Conservation (phyloP, 1,284 basidiomycete species). For the Erythrobasidium hasegawianum region DNA sequence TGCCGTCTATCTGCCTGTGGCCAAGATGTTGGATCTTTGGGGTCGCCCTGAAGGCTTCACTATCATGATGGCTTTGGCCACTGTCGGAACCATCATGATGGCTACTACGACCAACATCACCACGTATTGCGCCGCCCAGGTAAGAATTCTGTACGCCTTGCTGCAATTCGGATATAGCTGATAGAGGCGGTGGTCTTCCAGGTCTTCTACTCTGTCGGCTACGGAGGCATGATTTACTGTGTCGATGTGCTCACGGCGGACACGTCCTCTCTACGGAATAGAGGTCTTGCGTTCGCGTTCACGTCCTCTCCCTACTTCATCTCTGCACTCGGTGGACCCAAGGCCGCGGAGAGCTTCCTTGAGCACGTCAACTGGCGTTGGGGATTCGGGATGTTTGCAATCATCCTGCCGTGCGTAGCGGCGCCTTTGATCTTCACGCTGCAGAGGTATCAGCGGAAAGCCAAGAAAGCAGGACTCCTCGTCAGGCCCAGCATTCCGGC, state of each 20-base stretch:
- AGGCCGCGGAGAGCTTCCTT: constrained; percentile 15
- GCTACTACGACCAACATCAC: constrained; percentile 45
- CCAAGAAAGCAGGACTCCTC: not conserved
- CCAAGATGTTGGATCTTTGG: constrained; percentile 47
- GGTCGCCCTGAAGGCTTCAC: constrained; percentile 45
- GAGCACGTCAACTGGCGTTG: constrained; percentile 22
- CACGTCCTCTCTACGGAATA: not conserved
- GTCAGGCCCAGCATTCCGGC: not conserved
- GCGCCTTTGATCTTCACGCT: constrained; percentile 15
- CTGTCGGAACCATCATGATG: constrained; percentile 47
- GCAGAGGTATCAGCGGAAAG: not conserved
- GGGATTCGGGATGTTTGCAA: constrained; percentile 26
- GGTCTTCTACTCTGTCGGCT: constrained; percentile 23
- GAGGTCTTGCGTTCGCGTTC: constrained; percentile 31
- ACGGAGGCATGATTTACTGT: constrained; percentile 17
- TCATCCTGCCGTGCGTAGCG: constrained; percentile 14
- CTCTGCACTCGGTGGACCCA: constrained; percentile 27
- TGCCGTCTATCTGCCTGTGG: constrained; percentile 46
- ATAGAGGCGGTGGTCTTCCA: not conserved
- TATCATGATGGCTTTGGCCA: constrained; percentile 42
- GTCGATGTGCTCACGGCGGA: constrained; percentile 21
- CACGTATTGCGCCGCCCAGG: constrained; percentile 47
- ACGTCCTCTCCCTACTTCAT: constrained; percentile 28
- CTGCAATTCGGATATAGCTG: not conserved
- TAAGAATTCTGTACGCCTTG: constrained; percentile 4